Evolutionary conservation across 2,329 filamentous ascomycete genomes (phyloP).

Genomic region (Cryphonectria carpinicola): DNA sequence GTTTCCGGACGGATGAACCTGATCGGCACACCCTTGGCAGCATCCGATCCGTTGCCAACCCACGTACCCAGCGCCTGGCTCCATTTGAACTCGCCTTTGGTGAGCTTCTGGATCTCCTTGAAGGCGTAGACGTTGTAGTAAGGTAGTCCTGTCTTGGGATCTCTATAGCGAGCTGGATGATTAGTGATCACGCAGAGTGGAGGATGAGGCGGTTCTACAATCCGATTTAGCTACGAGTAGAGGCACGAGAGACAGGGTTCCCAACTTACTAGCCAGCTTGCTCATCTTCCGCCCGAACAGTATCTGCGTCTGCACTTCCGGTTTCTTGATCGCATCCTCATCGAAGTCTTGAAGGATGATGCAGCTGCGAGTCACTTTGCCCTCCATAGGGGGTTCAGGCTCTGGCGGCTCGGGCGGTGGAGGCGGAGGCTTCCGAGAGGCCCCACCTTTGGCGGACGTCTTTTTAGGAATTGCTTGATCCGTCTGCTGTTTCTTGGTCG

Average conservation of each 20-base stretch:
- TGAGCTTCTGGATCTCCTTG: conserved; percentile 76
- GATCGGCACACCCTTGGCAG: conserved; percentile 78
- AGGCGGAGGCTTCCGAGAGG: conserved; percentile 29
- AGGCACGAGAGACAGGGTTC: neutral
- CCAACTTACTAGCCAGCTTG: conserved; percentile 56
- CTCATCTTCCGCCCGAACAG: conserved; percentile 64
- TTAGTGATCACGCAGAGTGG: conserved; percentile 82
- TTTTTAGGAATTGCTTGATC: conserved; percentile 18
- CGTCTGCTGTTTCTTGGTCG: conserved; percentile 26
- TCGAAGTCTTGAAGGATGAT: conserved; percentile 66
- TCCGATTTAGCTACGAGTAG: neutral
- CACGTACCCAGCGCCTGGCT: conserved; percentile 81
- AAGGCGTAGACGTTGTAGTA: conserved; percentile 83
- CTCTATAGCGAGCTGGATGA: conserved; percentile 78
- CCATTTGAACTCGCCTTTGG: conserved; percentile 78
- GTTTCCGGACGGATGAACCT: conserved; percentile 59
- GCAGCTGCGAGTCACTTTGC: conserved; percentile 60
- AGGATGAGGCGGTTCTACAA: conserved; percentile 52
- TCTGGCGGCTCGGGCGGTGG: conserved; percentile 37
- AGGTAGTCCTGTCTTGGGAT: conserved; percentile 80
- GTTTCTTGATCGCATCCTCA: conserved; percentile 58
- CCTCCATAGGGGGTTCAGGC: conserved; percentile 42
- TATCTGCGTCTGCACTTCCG: conserved; percentile 60
- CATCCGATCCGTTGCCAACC: conserved; percentile 68
- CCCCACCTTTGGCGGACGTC: conserved; percentile 21